These are phyloP conservation scores for Barbarea vulgaris DNA, from an alignment of 345 rosid genomes.

Conservation along the genomic window DNA sequence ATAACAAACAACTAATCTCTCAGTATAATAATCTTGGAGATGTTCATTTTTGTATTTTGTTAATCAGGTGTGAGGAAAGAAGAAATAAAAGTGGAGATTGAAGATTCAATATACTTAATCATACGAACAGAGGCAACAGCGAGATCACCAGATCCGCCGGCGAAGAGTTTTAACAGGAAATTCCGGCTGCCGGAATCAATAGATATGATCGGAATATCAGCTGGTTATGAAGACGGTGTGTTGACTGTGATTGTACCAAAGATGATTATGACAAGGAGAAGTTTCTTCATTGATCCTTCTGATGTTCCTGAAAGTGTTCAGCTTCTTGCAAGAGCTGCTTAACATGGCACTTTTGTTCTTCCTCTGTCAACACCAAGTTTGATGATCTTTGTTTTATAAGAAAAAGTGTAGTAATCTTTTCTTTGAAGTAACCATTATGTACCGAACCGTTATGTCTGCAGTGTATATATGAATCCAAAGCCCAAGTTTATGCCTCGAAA, in stretches of 20 bases:
- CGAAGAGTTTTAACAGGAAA: constrained; percentile 58
- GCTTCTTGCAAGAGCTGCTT: constrained; percentile 86
- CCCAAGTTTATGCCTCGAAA: not conserved
- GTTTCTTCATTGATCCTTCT: constrained; percentile 50
- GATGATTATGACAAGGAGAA: constrained; percentile 44
- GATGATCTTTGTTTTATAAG: not conserved
- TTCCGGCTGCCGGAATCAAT: constrained; percentile 67
- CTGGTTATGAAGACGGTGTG: constrained; percentile 69
- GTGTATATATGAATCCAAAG: not conserved
- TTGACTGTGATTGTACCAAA: constrained; percentile 70
- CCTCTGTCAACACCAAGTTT: not conserved
- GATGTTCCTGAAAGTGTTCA: constrained; percentile 54
- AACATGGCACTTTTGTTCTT: not conserved
- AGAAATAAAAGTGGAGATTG: constrained; percentile 74
- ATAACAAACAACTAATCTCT: not conserved
- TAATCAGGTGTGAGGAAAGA: constrained; percentile 71
- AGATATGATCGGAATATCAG: constrained; percentile 60
- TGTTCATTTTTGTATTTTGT: not conserved
- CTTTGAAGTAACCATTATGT: not conserved
- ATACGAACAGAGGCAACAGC: constrained; percentile 59
- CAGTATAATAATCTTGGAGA: not conserved
- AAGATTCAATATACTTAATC: constrained; percentile 65
- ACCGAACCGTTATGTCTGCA: not conserved
- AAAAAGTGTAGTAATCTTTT: not conserved
- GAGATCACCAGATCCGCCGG: constrained; percentile 42